Evolutionary conservation across 1,139 yeast species (phyloP), one percentile per base, ranked within the genome.

Genomic region (Debaryomyces coudertii): DNA sequence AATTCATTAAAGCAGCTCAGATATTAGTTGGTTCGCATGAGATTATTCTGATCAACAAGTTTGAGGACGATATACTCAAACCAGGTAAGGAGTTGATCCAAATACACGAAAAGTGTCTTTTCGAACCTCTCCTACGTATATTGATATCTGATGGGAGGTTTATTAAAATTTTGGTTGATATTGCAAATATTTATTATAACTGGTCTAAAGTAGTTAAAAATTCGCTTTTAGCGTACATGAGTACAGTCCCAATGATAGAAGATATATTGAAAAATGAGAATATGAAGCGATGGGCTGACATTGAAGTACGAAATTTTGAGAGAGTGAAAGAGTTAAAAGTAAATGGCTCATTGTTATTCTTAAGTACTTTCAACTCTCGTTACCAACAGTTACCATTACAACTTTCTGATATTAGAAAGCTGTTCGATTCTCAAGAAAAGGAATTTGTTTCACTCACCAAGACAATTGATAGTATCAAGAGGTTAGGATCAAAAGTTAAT

Each of bases 281-380:
- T 2, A 77, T 83, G 4, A 79, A 82, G 55, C 70, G 73, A 43
- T 72, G 84, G 68, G 77, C 81, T 18, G 81, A 78, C 43, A 71
- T 72, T 52, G 78, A 77, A 30, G 65, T 65, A 2, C 53, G 70
- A 40, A 54, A 55, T 35, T 60, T 80, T 66, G 62, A 67, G 55
- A 57, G 71, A 63, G 63, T 80, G 58, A 55, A 71, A 62, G 58
- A 73, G 66, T 54, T 78, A 77, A 48, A 69, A 61, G 66, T 85
- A 60, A 58, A 80, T 79, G 69, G 83, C 58, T 60, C 85, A 68
- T 54, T 87, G 67, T 61, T 87, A 38, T 85, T 86, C 56, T 79
- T 87, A 54, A 85, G 89, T 55, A 86, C 95, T 0, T 87, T 88
- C 52, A 83, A 87, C 51, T 87, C 90, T 4, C 77, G 95, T 12